These are phyloP conservation scores for Citrus reticulata DNA, from an alignment of 345 rosid genomes.

Conservation along the genomic window DNA sequence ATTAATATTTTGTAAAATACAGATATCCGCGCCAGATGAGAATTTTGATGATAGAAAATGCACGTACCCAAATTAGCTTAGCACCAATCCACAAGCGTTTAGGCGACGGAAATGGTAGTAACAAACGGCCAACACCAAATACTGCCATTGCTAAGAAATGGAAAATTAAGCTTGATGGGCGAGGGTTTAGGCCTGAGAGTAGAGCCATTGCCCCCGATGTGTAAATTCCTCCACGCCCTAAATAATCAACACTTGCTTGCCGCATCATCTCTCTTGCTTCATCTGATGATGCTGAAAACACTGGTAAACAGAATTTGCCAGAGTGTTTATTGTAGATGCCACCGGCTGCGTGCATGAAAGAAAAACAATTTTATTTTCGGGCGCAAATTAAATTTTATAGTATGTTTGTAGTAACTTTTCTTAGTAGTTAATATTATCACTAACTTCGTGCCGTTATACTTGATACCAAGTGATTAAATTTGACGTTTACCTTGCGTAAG, in stretches of 20 bases:
- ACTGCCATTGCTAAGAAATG: slow-evolving; percentile 49
- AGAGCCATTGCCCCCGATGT: slow-evolving; percentile 42
- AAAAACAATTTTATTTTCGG: too few species aligned
- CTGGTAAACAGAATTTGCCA: slow-evolving; percentile 42
- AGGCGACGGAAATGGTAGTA: slow-evolving; percentile 41
- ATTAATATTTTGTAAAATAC: too few species aligned
- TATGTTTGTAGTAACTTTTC: background rate
- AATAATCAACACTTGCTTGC: slow-evolving; percentile 44
- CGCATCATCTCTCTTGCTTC: slow-evolving; percentile 42
- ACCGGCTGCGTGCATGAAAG: slow-evolving; percentile 25
- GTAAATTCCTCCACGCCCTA: slow-evolving; percentile 42
- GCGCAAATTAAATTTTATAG: background rate
- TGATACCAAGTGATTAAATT: too few species aligned
- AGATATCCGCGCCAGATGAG: too few species aligned
- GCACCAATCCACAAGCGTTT: slow-evolving; percentile 41
- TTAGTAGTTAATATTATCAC: too few species aligned
- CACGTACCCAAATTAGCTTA: slow-evolving; percentile 35
- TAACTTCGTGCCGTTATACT: too few species aligned
- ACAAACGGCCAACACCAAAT: slow-evolving; percentile 43
- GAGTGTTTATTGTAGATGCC: slow-evolving; percentile 35
- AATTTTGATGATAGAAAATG: background rate
- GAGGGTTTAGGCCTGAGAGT: slow-evolving; percentile 45
- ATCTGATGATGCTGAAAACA: slow-evolving; percentile 40
- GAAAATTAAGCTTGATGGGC: slow-evolving; percentile 40
- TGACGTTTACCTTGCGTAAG: slow-evolving; percentile 33